Conservation (phyloP, 495 filamentous ascomycete species). For the Umbilicaria muhlenbergii region DNA sequence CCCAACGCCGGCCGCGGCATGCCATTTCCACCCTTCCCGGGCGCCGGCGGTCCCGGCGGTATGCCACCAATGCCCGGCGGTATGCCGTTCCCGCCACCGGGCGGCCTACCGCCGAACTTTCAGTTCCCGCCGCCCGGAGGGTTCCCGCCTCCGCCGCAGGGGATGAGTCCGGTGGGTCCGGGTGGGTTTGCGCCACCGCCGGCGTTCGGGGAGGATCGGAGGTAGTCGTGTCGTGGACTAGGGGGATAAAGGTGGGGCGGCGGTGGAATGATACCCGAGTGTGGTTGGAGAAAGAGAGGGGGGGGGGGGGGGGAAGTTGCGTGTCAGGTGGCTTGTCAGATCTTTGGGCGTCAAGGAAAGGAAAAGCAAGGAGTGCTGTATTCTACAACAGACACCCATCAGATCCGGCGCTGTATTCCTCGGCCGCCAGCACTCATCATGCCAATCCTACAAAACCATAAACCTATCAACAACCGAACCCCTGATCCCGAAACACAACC, state of each 20-base stretch:
- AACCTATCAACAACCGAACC: too few relatives aligned
- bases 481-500: too few relatives aligned
- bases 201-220: constrained; percentile 9
- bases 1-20: constrained; percentile 45
- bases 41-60: constrained; percentile 21
- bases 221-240: constrained; percentile 2
- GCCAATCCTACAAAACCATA: too few relatives aligned
- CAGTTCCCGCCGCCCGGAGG: constrained; percentile 19
- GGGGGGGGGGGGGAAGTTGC: neutral
- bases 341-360: neutral
- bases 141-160: constrained; percentile 18
- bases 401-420: too few relatives aligned
- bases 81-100: constrained; percentile 50
- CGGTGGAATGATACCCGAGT: neutral
- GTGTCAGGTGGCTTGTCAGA: too few relatives aligned
- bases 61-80: constrained; percentile 29
- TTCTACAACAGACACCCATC: too few relatives aligned
- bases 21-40: constrained; percentile 44
- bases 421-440: too few relatives aligned
- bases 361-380: neutral
- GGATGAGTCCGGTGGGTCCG: constrained; percentile 12
- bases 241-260: constrained; percentile 2
- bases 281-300: neutral
- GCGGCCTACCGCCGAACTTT: constrained; percentile 40
- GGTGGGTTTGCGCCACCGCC: constrained; percentile 15